phyloP scores from a whole-genome alignment of 345 rosid species.

The Corymbia maculata region DNA sequence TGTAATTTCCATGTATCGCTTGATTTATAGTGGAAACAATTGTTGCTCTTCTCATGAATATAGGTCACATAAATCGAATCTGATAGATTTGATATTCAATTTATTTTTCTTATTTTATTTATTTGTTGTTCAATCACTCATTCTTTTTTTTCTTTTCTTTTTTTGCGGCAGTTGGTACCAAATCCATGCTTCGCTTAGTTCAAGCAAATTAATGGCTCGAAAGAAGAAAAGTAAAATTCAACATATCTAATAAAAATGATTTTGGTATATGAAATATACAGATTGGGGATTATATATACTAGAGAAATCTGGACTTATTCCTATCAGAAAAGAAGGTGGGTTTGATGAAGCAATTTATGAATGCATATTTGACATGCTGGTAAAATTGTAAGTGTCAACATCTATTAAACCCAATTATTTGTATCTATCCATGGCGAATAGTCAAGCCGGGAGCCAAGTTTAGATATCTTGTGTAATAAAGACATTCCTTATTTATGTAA shows the following conservation, averaged over 20 bases:
- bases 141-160: no score
- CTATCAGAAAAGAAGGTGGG: not conserved
- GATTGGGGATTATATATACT: not conserved
- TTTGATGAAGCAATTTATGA: not conserved
- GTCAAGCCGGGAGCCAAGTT: not conserved
- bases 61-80: accelerated
- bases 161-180: not conserved
- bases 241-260: no score
- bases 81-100: no score
- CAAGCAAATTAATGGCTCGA: not conserved
- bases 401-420: not conserved
- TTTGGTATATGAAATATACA: not conserved
- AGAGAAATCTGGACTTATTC: not conserved
- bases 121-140: not conserved
- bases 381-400: not conserved
- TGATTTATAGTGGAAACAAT: not conserved
- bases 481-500: not conserved
- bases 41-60: not conserved
- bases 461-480: not conserved
- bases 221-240: not conserved
- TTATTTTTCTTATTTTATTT: not conserved
- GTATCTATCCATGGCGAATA: not conserved
- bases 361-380: not conserved
- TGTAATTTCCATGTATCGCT: not conserved
- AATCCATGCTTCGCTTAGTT: not conserved